phyloP scores from a whole-genome alignment of 2,329 filamentous ascomycete species.

The Aspergillus alliaceus region DNA sequence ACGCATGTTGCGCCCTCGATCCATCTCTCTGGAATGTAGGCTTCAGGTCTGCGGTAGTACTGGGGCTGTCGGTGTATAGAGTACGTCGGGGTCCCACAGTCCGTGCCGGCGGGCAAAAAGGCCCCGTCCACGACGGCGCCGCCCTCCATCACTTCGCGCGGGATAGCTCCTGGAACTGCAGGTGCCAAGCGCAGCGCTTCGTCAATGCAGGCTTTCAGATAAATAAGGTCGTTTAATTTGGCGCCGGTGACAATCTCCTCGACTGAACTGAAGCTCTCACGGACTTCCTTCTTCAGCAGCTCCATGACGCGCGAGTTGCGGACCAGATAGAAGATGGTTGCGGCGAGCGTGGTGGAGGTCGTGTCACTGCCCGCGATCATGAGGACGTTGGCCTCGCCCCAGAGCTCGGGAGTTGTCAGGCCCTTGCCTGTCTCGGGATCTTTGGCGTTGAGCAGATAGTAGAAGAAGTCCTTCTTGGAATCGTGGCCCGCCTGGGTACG shows the following conservation, averaged over 20 bases:
- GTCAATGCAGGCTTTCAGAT: constrained; percentile 44
- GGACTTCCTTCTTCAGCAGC: constrained; percentile 37
- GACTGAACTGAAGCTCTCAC: constrained; percentile 32
- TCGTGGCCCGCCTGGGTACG: constrained; percentile 59
- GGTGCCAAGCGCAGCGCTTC: constrained; percentile 43
- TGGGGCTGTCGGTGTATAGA: constrained; percentile 65
- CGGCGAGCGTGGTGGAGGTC: constrained; percentile 62
- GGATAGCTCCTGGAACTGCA: constrained; percentile 39
- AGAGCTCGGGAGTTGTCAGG: constrained; percentile 66
- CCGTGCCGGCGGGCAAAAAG: constrained; percentile 52
- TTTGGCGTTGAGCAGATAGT: constrained; percentile 69
- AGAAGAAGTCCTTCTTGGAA: constrained; percentile 73
- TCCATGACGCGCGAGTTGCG: constrained; percentile 32
- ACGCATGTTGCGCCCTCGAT: constrained; percentile 48
- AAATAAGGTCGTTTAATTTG: constrained; percentile 36
- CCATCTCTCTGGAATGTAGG: constrained; percentile 67
- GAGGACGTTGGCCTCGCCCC: constrained; percentile 70
- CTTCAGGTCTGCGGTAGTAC: constrained; percentile 62
- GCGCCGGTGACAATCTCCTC: constrained; percentile 40
- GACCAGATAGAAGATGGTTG: constrained; percentile 42
- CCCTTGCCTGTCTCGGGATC: constrained; percentile 70
- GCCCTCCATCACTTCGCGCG: constrained; percentile 40
- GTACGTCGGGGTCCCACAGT: constrained; percentile 67
- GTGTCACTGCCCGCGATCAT: constrained; percentile 73
- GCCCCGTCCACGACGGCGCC: constrained; percentile 40